Evolutionary conservation across 2,329 filamentous ascomycete species (phyloP).

Genomic region (Fusarium udum): DNA sequence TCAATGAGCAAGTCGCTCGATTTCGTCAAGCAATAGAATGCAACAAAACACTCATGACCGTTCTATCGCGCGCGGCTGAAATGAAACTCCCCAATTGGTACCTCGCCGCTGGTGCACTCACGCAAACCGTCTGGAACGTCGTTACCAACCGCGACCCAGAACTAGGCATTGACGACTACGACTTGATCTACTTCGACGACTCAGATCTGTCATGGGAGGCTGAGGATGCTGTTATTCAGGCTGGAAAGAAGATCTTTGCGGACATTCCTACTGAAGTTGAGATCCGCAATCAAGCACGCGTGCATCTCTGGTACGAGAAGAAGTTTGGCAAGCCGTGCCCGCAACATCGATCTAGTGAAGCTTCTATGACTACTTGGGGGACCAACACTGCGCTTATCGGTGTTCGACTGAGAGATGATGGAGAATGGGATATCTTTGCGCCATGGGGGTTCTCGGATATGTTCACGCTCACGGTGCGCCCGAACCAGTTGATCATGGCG

Average conservation of each 20-base stretch:
- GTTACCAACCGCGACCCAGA: conserved; percentile 43
- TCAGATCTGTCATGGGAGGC: conserved; percentile 50
- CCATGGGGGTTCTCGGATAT: conserved; percentile 50
- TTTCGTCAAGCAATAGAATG: conserved; percentile 39
- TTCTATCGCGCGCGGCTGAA: conserved; percentile 40
- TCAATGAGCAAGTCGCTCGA: conserved; percentile 39
- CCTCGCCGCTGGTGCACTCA: conserved; percentile 49
- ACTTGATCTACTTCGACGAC: conserved; percentile 49
- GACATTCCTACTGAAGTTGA: conserved; percentile 47
- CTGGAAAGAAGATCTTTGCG: conserved; percentile 43
- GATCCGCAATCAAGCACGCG: conserved; percentile 52
- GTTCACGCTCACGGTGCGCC: conserved; percentile 48
- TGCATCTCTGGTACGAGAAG: conserved; percentile 50
- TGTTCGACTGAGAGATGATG: conserved; percentile 38
- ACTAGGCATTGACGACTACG: conserved; percentile 51
- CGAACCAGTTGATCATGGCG: conserved; percentile 44
- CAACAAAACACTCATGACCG: conserved; percentile 44
- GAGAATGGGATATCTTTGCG: conserved; percentile 48
- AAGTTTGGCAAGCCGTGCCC: conserved; percentile 47
- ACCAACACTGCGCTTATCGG: conserved; percentile 50
- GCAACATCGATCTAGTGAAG: conserved; percentile 44
- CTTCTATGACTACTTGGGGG: conserved; percentile 48
- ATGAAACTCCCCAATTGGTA: conserved; percentile 49
- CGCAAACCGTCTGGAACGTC: conserved; percentile 53
- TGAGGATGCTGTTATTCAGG: conserved; percentile 48